Evolutionary conservation across 2,329 filamentous ascomycete genomes (phyloP).

Genomic region (Pyrenophora teres): DNA sequence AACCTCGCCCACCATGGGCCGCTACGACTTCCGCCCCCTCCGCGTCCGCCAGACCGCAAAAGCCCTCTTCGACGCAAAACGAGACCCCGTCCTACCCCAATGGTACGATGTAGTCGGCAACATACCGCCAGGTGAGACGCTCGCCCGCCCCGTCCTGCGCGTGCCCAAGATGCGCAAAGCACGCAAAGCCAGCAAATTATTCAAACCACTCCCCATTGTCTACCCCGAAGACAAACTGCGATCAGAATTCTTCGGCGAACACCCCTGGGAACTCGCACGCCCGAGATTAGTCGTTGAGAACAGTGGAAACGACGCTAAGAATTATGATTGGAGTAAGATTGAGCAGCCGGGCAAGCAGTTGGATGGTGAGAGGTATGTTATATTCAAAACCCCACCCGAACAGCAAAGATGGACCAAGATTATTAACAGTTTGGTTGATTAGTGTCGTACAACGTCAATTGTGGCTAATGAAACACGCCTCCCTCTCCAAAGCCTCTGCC

Average conservation of each 20-base stretch:
- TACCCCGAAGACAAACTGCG: constrained; percentile 87
- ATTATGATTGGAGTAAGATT: constrained; percentile 79
- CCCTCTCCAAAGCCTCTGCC: constrained; percentile 67
- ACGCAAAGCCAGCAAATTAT: constrained; percentile 72
- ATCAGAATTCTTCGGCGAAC: constrained; percentile 83
- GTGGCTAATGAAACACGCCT: constrained; percentile 68
- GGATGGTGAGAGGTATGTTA: constrained; percentile 78
- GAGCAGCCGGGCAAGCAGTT: constrained; percentile 75
- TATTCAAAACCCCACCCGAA: not conserved
- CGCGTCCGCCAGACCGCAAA: constrained; percentile 59
- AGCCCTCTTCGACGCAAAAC: constrained; percentile 54
- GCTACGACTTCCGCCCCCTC: constrained; percentile 57
- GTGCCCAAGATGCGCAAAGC: constrained; percentile 50
- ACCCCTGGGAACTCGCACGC: constrained; percentile 95
- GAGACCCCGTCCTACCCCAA: constrained; percentile 50
- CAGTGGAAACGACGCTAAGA: constrained; percentile 79
- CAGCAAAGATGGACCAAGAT: not conserved
- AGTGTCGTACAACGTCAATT: constrained; percentile 93
- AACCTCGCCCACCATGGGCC: constrained; percentile 52
- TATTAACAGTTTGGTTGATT: not conserved
- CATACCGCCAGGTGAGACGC: constrained; percentile 64
- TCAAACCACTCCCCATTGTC: constrained; percentile 74
- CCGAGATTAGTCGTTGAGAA: constrained; percentile 83
- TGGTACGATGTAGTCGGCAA: constrained; percentile 63
- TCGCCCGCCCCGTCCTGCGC: constrained; percentile 60